Base-by-base conservation (phyloP, 805 yeast species). In the Lipomyces orientalis region DNA sequence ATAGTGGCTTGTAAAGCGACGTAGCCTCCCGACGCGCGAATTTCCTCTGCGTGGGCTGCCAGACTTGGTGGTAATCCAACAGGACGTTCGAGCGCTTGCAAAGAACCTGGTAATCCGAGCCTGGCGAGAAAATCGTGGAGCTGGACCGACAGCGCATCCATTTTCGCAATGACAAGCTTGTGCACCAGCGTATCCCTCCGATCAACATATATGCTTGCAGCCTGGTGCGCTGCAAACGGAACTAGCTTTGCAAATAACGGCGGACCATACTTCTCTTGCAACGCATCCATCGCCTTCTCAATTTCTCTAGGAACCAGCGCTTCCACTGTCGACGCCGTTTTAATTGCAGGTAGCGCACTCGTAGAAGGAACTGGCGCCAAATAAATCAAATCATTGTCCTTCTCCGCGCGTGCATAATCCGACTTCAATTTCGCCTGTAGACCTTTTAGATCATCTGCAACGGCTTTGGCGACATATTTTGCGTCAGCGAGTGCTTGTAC, bases 321-420 rank as follows among this genome's bases (percentile, higher is more conserved):
- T 61, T 85, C 85, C 1, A 89, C 91, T 82, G 90, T 86, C 4
- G 84, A 76, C 0, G 87, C 88, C 1, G 84, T 84, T 1, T 78
- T 74, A 2, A 87, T 79, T 0, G 80, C 73, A 0, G 85, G 80
- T 1, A 87, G 71, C 1, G 71, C 39, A 1, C 81, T 79, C 0
- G 74, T 66, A 8, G 71, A 7, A 71, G 97, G 96, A 0, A 91
- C 87, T 1, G 81, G 79, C 66, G 90, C 88, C 52, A 90, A 78
- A 76, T 91, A 91, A 5, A 93, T 87, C 72, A 92, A 80, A 74
- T 92, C 93, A 75, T 93, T 93, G 71, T 93, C 97, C 71, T 87
- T 84, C 70, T 90, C 92, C 0, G 93, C 86, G 2, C 84, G 80
- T 19, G 81, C 78, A 9, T 88, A 74, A 0, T 83, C 81, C 0